Evolutionary conservation across 1,139 yeast species (phyloP), one percentile per base, ranked within the genome.

Genomic region (Suhomyces terraborum): DNA sequence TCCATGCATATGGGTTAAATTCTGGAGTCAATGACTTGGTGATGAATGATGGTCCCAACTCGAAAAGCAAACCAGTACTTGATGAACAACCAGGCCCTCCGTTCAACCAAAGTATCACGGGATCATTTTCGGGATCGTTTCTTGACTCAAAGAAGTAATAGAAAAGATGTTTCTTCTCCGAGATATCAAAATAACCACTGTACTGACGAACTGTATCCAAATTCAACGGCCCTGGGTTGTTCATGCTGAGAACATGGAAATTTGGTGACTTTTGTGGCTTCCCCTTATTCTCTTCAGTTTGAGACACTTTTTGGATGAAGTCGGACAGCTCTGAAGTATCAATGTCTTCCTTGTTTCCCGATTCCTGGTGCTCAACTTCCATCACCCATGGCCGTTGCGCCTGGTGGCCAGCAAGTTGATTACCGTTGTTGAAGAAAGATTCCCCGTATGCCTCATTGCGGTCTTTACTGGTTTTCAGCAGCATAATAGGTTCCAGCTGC

Each of bases 31-130:
- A 56, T 18, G 58, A 59, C 27, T 60, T 54, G 45, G 62, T 64
- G 48, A 70, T 67, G 20, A 66, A 60, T 6, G 74, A 59, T 28
- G 75, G 72, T 10, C 76, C 75, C 51, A 30, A 58, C 59, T 70
- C 75, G 40, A 69, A 69, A 46, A 70, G 66, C 43, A 70, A 61
- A 3, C 76, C 76, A 28, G 73, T 69, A 43, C 67, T 55, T 3
- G 75, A 68, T 12, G 73, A 66, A 52, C 75, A 69, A 5, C 76
- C 76, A 31, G 76, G 75, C 21, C 76, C 76, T 38, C 76, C 76
- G 48, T 70, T 70, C 51, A 70, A 62, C 76, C 77, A 71, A 43
- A 70, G 66, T 32, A 70, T 64, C 37, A 70, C 61, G 4, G 73
- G 76, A 55, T 71, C 76, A 36, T 61, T 68, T 46, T 60, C 56